Base-by-base conservation (phyloP, 768 basidiomycete genomes). In the Russula vinacea region DNA sequence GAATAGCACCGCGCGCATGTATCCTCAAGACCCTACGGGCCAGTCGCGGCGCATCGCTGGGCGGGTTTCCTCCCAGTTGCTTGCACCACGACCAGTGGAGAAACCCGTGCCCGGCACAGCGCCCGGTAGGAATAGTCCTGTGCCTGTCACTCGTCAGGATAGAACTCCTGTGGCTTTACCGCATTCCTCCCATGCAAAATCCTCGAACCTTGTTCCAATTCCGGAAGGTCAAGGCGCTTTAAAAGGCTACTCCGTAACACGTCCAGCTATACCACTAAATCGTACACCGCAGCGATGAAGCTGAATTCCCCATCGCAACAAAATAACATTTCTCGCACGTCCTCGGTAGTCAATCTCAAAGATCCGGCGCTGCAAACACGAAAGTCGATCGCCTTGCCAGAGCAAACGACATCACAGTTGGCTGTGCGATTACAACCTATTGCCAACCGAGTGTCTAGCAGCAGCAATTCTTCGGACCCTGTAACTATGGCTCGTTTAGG, bases 361-460 rank as follows among this genome's bases (percentile, higher is more conserved):
- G 26, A 55, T 33, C 19, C 45, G 29, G n/a, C 58, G 1, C 11
- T 16, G 5, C 33, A 52, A 17, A 11, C 35, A 1, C 58, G 58
- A 64, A 47, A 49, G 47, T 40, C 53, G 17, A 35, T 32, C 5
- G 22, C 16, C 26, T 7, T 49, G 7, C 37, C 58, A n/a, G 58
- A 55, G 17, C 58, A 40, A 40, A 16, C 9, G n/a, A 29, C 26
- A 37, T 59, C 52, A 19, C 62, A 54, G 5, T 11, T 22, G 14
- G 35, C 35, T 58, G 29, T 39, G 11, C 58, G 58, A 55, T 13
- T 26, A 55, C 63, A 35, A 35, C 47, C 58, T 5, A 17, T 32
- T 29, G 13, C 24, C 40, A 58, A 13, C 35, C 11, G 51, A 17
- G 9, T 37, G 6, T 8, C 22, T 8, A 56, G 9, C 29, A 62